Evolutionary conservation across 2,329 filamentous ascomycete genomes (phyloP).

Genomic region (Ophiocordyceps camponoti-saundersi): DNA sequence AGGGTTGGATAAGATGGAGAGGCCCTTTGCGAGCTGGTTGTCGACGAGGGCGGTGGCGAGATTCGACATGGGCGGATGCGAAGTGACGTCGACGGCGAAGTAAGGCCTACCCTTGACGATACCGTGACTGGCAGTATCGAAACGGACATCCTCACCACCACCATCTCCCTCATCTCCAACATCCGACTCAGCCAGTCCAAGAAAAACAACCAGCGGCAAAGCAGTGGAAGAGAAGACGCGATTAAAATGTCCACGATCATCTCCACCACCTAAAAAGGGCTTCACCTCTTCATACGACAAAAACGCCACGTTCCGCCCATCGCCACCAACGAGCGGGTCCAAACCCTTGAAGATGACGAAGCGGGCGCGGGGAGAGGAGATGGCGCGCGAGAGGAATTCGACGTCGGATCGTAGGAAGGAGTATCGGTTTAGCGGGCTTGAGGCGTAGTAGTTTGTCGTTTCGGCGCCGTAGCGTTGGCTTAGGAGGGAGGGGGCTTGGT

Average conservation of each 20-base stretch:
- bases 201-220: conserved; percentile 66
- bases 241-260: conserved; percentile 57
- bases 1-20: conserved; percentile 50
- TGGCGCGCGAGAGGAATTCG: conserved; percentile 50
- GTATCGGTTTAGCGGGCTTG: conserved; percentile 60
- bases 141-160: conserved; percentile 2
- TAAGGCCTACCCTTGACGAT: conserved; percentile 66
- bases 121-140: conserved; percentile 29
- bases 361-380: conserved; percentile 44
- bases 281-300: conserved; percentile 52
- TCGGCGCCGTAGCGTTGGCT: conserved; percentile 64
- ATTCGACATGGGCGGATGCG: conserved; percentile 42
- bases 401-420: conserved; percentile 61
- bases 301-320: conserved; percentile 44
- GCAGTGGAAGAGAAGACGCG: conserved; percentile 56
- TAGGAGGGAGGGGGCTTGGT: conserved; percentile 39
- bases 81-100: conserved; percentile 82
- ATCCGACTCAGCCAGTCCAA: conserved; percentile 56
- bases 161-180: conserved; percentile 10
- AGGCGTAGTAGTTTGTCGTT: conserved; percentile 70
- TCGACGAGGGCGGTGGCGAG: conserved; percentile 34
- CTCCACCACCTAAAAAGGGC: conserved; percentile 49
- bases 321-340: conserved; percentile 44
- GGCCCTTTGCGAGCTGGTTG: conserved; percentile 32
- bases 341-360: conserved; percentile 72